These are phyloP conservation scores for Leishmania arabica DNA, from an alignment of 208 protist species.

Conservation along the genomic window DNA sequence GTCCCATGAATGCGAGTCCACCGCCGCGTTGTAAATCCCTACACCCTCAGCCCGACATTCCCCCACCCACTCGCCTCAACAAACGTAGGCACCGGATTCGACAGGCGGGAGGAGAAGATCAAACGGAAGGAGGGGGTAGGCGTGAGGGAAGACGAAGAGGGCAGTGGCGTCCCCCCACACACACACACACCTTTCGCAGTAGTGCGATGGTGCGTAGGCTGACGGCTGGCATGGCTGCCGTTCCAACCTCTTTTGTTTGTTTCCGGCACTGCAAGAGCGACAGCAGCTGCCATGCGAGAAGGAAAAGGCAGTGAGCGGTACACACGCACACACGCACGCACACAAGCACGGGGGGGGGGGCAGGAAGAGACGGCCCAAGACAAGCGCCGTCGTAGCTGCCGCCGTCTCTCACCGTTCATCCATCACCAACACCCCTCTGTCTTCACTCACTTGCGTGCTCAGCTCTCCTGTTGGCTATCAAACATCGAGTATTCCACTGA, in stretches of 20 bases:
- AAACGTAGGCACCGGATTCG: neutral
- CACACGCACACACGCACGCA: neutral
- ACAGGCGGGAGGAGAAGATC: neutral
- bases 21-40: neutral
- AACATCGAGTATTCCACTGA: conserved; percentile 9
- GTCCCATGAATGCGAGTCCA: neutral
- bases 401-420: neutral
- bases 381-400: neutral
- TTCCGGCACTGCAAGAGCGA: neutral
- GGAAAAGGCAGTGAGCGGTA: neutral
- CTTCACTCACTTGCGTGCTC: neutral
- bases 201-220: neutral
- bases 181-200: neutral
- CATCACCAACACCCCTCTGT: neutral
- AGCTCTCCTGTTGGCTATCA: neutral
- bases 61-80: neutral
- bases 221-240: neutral
- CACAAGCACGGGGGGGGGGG: neutral
- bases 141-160: neutral
- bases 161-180: neutral
- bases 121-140: neutral
- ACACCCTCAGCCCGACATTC: neutral
- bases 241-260: neutral
- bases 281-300: neutral
- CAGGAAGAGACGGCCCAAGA: neutral